These are phyloP conservation scores for Exserohilum rostratum DNA, from an alignment of 2,329 filamentous ascomycete species.

Conservation along the genomic window DNA sequence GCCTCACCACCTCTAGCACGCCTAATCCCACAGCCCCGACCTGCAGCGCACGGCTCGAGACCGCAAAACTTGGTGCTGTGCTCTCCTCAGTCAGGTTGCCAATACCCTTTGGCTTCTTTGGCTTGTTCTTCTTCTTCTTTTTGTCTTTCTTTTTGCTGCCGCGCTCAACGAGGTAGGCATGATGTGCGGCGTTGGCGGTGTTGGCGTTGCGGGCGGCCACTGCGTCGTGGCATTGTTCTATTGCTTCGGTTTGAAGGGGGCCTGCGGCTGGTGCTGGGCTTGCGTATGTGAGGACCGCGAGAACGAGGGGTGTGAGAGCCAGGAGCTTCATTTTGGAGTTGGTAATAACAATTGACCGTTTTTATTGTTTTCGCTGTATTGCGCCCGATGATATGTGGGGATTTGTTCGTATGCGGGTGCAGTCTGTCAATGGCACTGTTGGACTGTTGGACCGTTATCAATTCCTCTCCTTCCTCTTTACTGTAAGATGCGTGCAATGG, in stretches of 20 bases:
- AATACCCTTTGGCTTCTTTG: not conserved
- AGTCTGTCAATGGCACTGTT: not conserved
- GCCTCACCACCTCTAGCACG: conserved; percentile 26
- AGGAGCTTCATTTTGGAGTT: conserved; percentile 41
- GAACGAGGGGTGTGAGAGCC: conserved; percentile 28
- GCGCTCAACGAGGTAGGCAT: conserved; percentile 30
- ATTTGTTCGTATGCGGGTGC: not conserved
- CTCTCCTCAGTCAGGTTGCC: conserved; percentile 3
- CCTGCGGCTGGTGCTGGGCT: conserved; percentile 30
- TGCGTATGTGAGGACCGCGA: conserved; percentile 34
- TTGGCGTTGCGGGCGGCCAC: conserved; percentile 18
- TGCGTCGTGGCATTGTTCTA: conserved; percentile 11
- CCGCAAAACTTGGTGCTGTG: conserved; percentile 23
- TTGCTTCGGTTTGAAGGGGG: conserved; percentile 13
- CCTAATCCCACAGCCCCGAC: conserved; percentile 36
- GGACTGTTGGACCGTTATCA: not conserved
- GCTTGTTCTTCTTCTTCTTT: conserved; percentile 1
- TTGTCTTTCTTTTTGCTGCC: conserved; percentile 18
- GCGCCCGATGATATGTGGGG: too few relatives aligned
- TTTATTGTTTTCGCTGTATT: not conserved
- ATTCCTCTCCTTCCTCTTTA: not conserved
- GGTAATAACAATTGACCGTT: not conserved
- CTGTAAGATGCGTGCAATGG: too few relatives aligned
- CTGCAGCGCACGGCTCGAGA: conserved; percentile 32
- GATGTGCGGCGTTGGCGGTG: conserved; percentile 8